Evolutionary conservation across 1,139 yeast genomes (phyloP), one percentile per base, ranked within the genome.

Genomic region (Nakaseomyces nivariensis): DNA sequence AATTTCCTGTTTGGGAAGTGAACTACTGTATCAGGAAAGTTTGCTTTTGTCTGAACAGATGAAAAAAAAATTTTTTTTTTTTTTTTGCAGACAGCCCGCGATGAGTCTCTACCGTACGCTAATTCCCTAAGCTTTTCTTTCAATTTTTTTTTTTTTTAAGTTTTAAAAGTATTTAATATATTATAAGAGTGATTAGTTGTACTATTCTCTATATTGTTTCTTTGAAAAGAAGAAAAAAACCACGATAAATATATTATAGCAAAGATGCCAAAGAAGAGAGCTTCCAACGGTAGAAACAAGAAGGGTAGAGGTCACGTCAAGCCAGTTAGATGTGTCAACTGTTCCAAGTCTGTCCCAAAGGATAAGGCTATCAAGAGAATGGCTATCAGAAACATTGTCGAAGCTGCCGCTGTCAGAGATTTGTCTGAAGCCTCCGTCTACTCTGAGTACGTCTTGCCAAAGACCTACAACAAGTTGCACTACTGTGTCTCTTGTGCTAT

Each of bases 231-330:
- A 17, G 22, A 17, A 17, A 17, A 17, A 29, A 29, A 29, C 31
- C 31, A 29, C 31, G 31, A 29, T 29, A 38, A 38, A 26, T 38
- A 38, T 38, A 38, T 17, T 7, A 17, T 36, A 38, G 31, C 42
- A 49, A 81, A 78, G 70, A 92, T 92, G 98, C 97, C 98, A 79
- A 92, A 92, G 89, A 92, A 92, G 97, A 92, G 99, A 89, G 89
- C 97, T 78, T 88, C 97, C 94, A 89, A 89, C 97, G 99, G 99
- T 84, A 92, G 98, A 85, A 92, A 94, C 95, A 92, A 92, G 95
- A 89, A 89, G 83, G 98, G 98, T 76, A 92, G 99, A 87, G 99
- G 99, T 75, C 98, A 92, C 96, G 96, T 87, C 77, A 85, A 86
- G 79, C 95, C 96, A 74, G 97, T 92, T 73, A 90, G 99, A 85